These are phyloP conservation scores for Ascochyta clinopodiicola DNA, from an alignment of 2,329 filamentous ascomycete species.

Conservation along the genomic window DNA sequence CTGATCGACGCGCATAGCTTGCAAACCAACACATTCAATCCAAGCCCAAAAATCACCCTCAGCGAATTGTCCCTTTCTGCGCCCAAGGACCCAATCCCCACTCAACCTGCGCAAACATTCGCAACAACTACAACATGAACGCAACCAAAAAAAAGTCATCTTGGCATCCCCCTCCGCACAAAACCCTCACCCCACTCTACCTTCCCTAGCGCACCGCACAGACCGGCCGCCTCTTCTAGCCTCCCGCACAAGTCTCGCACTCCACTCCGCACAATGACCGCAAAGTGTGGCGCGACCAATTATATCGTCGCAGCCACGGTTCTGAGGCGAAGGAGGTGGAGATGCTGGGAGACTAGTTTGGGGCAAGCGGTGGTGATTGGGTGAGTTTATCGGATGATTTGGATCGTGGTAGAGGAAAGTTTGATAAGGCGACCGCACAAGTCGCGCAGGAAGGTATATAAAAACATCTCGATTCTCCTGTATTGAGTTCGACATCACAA, in stretches of 20 bases:
- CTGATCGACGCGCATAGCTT: no score
- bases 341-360: background rate
- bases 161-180: constrained; percentile 14
- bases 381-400: background rate
- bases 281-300: constrained; percentile 5
- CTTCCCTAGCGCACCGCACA: background rate
- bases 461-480: background rate
- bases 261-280: constrained; percentile 10
- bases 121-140: no score
- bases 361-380: background rate
- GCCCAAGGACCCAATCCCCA: background rate
- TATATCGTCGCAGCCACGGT: background rate
- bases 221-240: background rate
- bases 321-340: background rate
- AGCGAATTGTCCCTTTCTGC: no score
- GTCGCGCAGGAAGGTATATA: constrained; percentile 29
- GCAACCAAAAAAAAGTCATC: background rate
- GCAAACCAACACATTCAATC: no score
- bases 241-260: constrained; percentile 13
- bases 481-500: background rate
- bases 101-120: no score
- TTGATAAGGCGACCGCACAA: constrained; percentile 20
- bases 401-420: background rate
- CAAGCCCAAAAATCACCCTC: no score
- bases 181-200: constrained; percentile 6